Percentiles rank a stretch among this genome's conserved stretches.
phyloP scores from a whole-genome alignment of 176 grass and related monocot genomes.

The Elymus sibiricus region DNA sequence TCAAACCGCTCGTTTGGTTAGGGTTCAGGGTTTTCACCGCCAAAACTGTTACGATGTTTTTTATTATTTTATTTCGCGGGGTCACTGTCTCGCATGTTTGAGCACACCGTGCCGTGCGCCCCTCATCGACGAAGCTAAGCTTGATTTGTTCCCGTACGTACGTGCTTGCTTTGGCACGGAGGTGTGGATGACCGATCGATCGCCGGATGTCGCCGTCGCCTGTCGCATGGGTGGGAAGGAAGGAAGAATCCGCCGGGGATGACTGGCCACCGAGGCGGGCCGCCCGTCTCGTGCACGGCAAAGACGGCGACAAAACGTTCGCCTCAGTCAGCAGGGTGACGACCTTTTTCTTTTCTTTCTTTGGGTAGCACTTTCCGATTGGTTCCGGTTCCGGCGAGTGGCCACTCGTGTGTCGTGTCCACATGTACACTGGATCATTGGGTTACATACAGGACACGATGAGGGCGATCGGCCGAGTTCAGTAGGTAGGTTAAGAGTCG shows the following conservation, averaged over 20 bases:
- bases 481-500: not conserved
- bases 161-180: not conserved
- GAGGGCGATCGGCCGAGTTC: not conserved
- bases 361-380: not conserved
- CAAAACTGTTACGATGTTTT: too few species aligned
- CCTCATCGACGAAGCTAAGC: not conserved
- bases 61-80: too few species aligned
- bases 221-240: not conserved
- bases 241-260: not conserved
- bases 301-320: not conserved
- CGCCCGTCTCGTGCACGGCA: not conserved
- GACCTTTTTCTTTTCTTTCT: too few species aligned
- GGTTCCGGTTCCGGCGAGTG: not conserved
- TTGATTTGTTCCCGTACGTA: not conserved
- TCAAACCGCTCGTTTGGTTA: too few species aligned
- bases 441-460: not conserved
- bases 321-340: not conserved
- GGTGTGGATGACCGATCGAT: not conserved
- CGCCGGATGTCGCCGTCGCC: not conserved
- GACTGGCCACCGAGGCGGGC: not conserved
- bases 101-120: not conserved
- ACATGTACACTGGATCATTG: not conserved
- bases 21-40: too few species aligned
- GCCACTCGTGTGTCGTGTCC: not conserved
- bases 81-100: too few species aligned